These are phyloP conservation scores for Hibiscus tridactylites DNA, from an alignment of 345 rosid species.

Conservation along the genomic window DNA sequence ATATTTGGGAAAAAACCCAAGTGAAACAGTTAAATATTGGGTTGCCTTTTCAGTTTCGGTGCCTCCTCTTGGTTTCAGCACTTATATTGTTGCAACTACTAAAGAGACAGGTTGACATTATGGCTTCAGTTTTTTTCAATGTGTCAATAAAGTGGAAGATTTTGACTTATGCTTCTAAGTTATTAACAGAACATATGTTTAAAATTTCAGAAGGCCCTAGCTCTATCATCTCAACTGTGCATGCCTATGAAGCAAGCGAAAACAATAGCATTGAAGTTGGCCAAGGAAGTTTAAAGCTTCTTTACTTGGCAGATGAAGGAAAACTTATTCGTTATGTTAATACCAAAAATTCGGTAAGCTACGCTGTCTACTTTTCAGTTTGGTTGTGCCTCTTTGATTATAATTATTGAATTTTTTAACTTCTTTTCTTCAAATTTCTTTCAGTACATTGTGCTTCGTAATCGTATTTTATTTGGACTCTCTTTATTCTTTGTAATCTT, in stretches of 20 bases:
- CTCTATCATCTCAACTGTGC: conserved; percentile 36
- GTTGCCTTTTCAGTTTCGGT: conserved; percentile 82
- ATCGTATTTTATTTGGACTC: conserved; percentile 6
- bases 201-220: conserved; percentile 29
- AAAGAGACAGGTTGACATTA: conserved; percentile 48
- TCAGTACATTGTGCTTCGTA: background rate
- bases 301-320: conserved; percentile 44
- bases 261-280: conserved; percentile 54
- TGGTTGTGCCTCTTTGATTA: background rate
- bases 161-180: background rate
- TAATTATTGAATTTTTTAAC: background rate
- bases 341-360: conserved; percentile 24
- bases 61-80: conserved; percentile 89
- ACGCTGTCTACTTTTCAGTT: conserved; percentile 3
- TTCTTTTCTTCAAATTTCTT: background rate
- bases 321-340: conserved; percentile 49
- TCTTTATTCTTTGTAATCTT: background rate
- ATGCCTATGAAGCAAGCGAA: conserved; percentile 34
- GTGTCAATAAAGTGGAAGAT: conserved; percentile 5
- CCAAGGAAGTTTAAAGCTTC: conserved; percentile 68
- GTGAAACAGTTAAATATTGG: conserved; percentile 46
- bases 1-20: conserved; percentile 56
- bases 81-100: conserved; percentile 53
- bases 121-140: conserved; percentile 10
- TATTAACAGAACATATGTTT: background rate